Evolutionary conservation across 2,329 filamentous ascomycete genomes (phyloP), one percentile per base, ranked within the genome.

Genomic region (Fusarium siculi): DNA sequence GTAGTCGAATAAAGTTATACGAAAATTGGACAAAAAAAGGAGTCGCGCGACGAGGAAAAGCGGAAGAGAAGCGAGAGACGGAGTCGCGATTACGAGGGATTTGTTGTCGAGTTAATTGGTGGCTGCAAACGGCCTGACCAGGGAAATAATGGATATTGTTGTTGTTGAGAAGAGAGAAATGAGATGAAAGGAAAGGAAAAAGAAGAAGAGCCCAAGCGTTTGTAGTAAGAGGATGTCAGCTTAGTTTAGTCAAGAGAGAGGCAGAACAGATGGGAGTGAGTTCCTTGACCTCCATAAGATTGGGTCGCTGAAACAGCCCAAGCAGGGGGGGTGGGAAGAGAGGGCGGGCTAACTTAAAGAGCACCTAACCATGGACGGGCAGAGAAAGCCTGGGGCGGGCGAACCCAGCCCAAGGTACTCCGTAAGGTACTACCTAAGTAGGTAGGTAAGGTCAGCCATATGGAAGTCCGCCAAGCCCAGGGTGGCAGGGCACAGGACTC

Each of bases 141-240:
- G 55, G 39, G 39, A 34, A 68, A 49, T 60, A 70, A 50, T 50
- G 43, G 54, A 72, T 72, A 50, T 37, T 40, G 46, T 54, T 39
- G 50, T 39, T 44, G 69, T 59, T 72, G 67, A 74, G 58, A 67
- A 54, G 66, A 70, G 59, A 74, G 72, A 70, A 72, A 74, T 70
- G 58, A 72, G 65, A 72, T 10, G 59, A 44, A 69, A 59, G 53
- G 59, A 44, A 69, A 59, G 53, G 57, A 72, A 70, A 60, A 50
- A 56, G 57, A 49, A 42, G 58, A 72, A 74, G 67, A 68, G 64
- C 62, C 52, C 59, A 64, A 65, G 63, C 64, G 69, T 69, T 40
- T 40, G 50, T 47, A 63, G 44, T 47, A 67, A 69, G 58, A 72
- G 57, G 61, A 74, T 74, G 71, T 68, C 70, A 71, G 71, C 66